A percentile compares a stretch with the other conserved stretches of the same genome.
Conservation (phyloP, 768 basidiomycete genomes). For the Daedaleopsis nitida region DNA sequence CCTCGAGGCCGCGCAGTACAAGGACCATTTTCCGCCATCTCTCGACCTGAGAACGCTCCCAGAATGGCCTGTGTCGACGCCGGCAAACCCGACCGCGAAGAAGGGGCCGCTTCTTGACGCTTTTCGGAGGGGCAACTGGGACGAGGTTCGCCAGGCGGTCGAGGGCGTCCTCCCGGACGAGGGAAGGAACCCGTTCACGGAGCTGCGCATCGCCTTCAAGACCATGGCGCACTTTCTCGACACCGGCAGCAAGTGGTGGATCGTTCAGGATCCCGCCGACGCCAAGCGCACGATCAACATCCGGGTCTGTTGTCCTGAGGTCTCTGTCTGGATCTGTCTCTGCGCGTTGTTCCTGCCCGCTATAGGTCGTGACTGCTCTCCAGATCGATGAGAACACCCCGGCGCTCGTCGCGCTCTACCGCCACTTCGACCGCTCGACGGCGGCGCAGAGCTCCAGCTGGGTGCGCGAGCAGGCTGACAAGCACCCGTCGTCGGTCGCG, state of each 20-base stretch:
- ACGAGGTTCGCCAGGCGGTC: neutral
- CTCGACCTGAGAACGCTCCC: neutral
- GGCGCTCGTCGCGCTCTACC: constrained; percentile 18
- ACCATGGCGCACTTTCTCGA: neutral
- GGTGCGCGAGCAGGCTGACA: neutral
- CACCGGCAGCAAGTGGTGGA: constrained; percentile 5
- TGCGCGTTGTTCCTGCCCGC: neutral
- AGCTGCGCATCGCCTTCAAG: constrained; percentile 10
- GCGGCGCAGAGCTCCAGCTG: constrained; percentile 3
- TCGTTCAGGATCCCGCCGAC: constrained; percentile 16
- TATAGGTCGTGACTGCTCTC: constrained; percentile 17
- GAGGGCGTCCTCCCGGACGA: neutral
- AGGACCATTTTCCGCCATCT: neutral
- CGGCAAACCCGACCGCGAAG: neutral
- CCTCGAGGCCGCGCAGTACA: constrained; percentile 1
- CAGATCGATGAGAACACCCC: constrained; percentile 19
- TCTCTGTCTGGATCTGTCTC: neutral
- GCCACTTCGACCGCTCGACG: neutral
- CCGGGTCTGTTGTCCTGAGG: constrained; percentile 9
- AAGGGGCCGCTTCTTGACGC: neutral
- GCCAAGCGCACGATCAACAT: constrained; percentile 17
- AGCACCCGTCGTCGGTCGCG: neutral
- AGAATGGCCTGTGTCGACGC: neutral
- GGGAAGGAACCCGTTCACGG: constrained; percentile 7
- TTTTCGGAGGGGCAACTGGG: neutral